phyloP scores from a whole-genome alignment of 768 basidiomycete genomes.

The Mycena latifolia region DNA sequence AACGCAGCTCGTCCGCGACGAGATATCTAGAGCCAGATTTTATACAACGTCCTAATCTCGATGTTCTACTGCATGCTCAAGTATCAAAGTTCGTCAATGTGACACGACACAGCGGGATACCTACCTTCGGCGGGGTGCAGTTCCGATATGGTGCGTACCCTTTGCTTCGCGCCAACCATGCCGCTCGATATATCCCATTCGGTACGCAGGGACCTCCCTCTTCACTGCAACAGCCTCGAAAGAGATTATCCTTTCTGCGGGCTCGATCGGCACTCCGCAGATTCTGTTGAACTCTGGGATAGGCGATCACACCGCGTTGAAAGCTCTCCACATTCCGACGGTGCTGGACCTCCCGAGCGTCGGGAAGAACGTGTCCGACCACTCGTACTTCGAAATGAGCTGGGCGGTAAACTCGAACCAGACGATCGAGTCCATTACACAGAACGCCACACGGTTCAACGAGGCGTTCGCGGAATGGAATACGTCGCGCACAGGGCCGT shows the following conservation, averaged over 20 bases:
- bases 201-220: background rate
- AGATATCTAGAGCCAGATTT: no score
- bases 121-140: no score
- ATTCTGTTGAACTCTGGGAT: background rate
- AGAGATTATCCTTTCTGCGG: constrained; percentile 47
- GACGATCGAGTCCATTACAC: constrained; percentile 1
- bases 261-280: constrained; percentile 34
- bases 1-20: background rate
- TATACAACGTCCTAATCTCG: no score
- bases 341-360: background rate
- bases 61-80: no score
- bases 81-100: no score
- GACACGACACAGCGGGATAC: no score
- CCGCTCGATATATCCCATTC: background rate
- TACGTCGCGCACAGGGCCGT: constrained; percentile 14
- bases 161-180: no score
- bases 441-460: constrained; percentile 2
- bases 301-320: background rate
- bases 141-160: no score
- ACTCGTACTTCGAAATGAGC: background rate
- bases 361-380: background rate
- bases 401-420: background rate
- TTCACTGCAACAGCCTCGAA: constrained; percentile 37
- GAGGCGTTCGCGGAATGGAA: no score
- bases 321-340: background rate